phyloP scores from a whole-genome alignment of 169 alveolate species.

The Cryptosporidium parvum region DNA sequence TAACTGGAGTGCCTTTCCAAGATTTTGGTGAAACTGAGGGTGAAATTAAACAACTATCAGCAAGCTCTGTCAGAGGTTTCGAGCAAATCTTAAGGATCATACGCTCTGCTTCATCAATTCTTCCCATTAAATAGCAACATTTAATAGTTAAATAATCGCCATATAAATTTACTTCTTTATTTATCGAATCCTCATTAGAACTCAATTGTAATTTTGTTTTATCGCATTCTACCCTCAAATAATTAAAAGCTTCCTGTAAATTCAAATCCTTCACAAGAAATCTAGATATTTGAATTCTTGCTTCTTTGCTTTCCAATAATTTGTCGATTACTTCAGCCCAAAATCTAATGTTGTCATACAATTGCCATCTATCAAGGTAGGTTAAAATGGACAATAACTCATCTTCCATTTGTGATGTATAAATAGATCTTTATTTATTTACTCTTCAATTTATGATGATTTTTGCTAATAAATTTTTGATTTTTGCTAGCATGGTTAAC shows the following conservation, averaged over 20 bases:
- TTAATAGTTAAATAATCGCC: constrained; percentile 52
- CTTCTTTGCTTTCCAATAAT: constrained; percentile 30
- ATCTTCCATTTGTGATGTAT: constrained; percentile 16
- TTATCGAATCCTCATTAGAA: neutral
- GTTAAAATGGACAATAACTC: constrained; percentile 36
- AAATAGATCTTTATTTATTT: neutral
- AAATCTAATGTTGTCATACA: constrained; percentile 37
- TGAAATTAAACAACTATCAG: constrained; percentile 42
- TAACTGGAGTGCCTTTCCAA: constrained; percentile 74
- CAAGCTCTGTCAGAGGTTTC: constrained; percentile 25
- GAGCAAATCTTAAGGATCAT: constrained; percentile 24
- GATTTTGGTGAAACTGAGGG: constrained; percentile 72
- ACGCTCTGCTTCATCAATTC: constrained; percentile 57
- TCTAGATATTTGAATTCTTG: constrained; percentile 45
- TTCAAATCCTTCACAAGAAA: constrained; percentile 27
- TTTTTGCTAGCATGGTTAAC: constrained; percentile 13
- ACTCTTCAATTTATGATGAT: neutral
- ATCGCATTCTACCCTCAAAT: constrained; percentile 16
- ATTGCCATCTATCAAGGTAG: constrained; percentile 52
- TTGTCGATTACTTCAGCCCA: constrained; percentile 57
- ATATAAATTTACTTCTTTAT: constrained; percentile 19
- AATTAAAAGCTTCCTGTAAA: constrained; percentile 45
- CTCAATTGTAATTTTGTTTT: neutral
- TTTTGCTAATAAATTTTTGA: neutral
- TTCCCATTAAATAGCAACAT: constrained; percentile 36